Base-by-base conservation (phyloP, 768 basidiomycete species). In the Cystobasidium onofrii region DNA sequence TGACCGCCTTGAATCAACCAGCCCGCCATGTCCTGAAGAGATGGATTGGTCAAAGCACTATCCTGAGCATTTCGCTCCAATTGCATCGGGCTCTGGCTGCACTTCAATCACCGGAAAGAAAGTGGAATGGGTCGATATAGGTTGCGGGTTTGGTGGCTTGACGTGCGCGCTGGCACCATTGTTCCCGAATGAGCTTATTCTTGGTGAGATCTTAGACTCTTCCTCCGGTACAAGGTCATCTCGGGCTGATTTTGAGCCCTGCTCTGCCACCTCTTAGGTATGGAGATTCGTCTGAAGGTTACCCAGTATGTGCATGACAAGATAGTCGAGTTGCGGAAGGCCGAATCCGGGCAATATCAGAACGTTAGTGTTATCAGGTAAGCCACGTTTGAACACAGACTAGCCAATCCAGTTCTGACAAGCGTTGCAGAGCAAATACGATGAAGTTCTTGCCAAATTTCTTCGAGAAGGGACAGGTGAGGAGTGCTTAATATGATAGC, bases 401-500 rank as follows among this genome's bases (percentile, higher is more conserved):
- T n/a, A n/a, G n/a, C n/a, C n/a, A n/a, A n/a, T n/a, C n/a, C n/a
- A n/a, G n/a, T n/a, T n/a, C 25, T 70, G 29, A 36, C 75, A 34
- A 73, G 67, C 33, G 10, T 46, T 23, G 23, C 15, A 71, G 96
- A 63, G 94, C 91, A 17, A 99, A 99, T 80, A 90, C 92, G 60
- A 97, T 97, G 94, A 98, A 98, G 83, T 97, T 98, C 81, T 85
- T 97, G 70, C 90, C 94, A 6, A 98, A 98, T 82, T 97, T 92
- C 82, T 96, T 99, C 81, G 80, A 85, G 27, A 93, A 94, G 80
- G 88, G 88, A 73, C 95, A 95, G 79, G 82, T 84, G 63, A 74
- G 82, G 78, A 12, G 4, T 1, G 0, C 10, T 36, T 43, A 39
- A 33, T 23, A 46, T 33, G 57, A 9, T 10, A 25, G 13, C 20